phyloP scores from a whole-genome alignment of 2,329 filamentous ascomycete species.

The Xylaria polymorpha region DNA sequence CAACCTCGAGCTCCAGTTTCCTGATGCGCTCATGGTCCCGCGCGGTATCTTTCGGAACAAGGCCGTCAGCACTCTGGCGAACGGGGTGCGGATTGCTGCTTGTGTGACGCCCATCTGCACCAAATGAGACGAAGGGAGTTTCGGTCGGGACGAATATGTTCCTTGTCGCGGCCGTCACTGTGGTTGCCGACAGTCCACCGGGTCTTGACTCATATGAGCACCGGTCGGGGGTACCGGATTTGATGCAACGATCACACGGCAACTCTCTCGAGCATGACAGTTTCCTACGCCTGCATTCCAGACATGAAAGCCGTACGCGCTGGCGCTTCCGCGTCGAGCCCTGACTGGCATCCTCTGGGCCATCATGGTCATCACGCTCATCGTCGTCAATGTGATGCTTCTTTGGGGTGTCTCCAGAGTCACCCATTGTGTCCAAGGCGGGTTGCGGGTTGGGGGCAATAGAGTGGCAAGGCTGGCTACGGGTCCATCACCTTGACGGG shows the following conservation, averaged over 20 bases:
- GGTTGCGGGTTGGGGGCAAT: neutral
- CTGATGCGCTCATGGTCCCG: constrained; percentile 69
- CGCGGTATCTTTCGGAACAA: constrained; percentile 53
- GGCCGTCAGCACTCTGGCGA: constrained; percentile 51
- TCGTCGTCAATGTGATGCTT: constrained; percentile 37
- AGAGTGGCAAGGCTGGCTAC: neutral
- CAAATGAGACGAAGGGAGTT: constrained; percentile 58
- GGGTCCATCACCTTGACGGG: constrained; percentile 4
- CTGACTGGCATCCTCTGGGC: constrained; percentile 45
- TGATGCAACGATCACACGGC: constrained; percentile 71
- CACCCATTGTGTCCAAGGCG: constrained; percentile 31
- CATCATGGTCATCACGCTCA: constrained; percentile 43
- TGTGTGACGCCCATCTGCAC: constrained; percentile 45
- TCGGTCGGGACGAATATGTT: constrained; percentile 58
- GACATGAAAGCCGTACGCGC: constrained; percentile 68
- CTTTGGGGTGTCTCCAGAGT: constrained; percentile 21
- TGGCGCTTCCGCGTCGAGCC: constrained; percentile 66
- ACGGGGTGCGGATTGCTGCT: constrained; percentile 49
- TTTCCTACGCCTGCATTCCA: constrained; percentile 70
- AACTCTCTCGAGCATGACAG: constrained; percentile 71
- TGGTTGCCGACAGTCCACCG: constrained; percentile 40
- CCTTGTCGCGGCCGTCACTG: constrained; percentile 55
- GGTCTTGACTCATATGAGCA: constrained; percentile 68
- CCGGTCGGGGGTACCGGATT: constrained; percentile 69
- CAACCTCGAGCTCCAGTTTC: constrained; percentile 68